Evolutionary conservation across 345 rosid species (phyloP).

Genomic region (Kandelia obovata): DNA sequence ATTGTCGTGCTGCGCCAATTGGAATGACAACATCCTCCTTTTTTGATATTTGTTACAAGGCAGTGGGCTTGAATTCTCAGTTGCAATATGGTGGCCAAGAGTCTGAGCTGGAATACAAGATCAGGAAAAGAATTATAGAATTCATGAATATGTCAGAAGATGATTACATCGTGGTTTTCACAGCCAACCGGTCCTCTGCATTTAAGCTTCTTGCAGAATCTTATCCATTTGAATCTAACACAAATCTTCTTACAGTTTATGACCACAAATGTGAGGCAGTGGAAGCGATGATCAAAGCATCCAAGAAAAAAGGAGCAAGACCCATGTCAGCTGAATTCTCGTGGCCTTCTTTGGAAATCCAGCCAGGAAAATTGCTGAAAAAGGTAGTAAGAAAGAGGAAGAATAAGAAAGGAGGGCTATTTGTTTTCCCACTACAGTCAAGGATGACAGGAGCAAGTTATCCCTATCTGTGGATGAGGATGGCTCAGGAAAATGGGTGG

Average conservation of each 20-base stretch:
- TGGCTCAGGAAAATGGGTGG: conserved; percentile 77
- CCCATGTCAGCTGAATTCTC: conserved; percentile 57
- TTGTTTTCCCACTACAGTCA: conserved; percentile 83
- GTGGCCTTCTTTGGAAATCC: conserved; percentile 56
- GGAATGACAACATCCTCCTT: conserved; percentile 22
- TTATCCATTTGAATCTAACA: conserved; percentile 51
- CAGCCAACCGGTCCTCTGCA: conserved; percentile 67
- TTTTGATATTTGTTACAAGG: conserved; percentile 48
- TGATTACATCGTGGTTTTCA: conserved; percentile 60
- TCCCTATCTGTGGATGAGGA: conserved; percentile 71
- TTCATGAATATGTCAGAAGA: conserved; percentile 75
- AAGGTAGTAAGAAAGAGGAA: conserved; percentile 40
- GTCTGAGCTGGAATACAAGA: conserved; percentile 40
- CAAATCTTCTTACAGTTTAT: conserved; percentile 66
- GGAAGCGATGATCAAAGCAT: conserved; percentile 42
- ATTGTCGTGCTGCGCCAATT: background rate
- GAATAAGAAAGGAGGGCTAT: conserved; percentile 47
- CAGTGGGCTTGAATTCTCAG: conserved; percentile 39
- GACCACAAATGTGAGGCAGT: conserved; percentile 71
- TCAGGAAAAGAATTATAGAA: conserved; percentile 50
- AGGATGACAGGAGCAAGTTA: conserved; percentile 66
- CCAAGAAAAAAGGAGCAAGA: conserved; percentile 58
- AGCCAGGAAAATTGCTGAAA: conserved; percentile 45
- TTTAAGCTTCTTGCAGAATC: conserved; percentile 73
- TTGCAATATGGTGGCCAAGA: conserved; percentile 40